Conservation (phyloP, 164 flowering plant genomes). For the Stephania japonica region DNA sequence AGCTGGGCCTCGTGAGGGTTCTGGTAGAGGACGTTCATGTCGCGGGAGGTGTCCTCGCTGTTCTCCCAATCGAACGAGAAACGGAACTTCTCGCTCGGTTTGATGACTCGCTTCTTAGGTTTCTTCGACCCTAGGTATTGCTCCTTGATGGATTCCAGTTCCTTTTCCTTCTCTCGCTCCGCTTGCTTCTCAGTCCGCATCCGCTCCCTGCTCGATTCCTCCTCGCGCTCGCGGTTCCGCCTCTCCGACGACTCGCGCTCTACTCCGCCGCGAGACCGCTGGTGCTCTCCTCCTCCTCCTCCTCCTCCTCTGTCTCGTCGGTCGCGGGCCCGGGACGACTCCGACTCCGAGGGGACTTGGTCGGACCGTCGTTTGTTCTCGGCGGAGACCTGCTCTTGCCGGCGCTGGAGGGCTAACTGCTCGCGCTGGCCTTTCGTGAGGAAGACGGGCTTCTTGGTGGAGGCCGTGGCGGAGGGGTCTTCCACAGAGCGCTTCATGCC, state of each 20-base stretch:
- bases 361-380: conserved; percentile 34
- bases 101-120: conserved; percentile 86
- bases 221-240: conserved; percentile 53
- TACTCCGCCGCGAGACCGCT: conserved; percentile 32
- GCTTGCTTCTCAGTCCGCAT: conserved; percentile 44
- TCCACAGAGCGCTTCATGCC: conserved; percentile 25
- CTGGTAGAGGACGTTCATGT: conserved; percentile 76
- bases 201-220: conserved; percentile 47
- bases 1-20: conserved; percentile 93
- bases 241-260: conserved; percentile 41
- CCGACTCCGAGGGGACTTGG: no score
- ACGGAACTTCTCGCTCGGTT: conserved; percentile 88
- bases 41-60: conserved; percentile 85
- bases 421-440: conserved; percentile 70
- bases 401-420: conserved; percentile 63
- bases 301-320: no score
- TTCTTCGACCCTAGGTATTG: conserved; percentile 89
- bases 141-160: conserved; percentile 77
- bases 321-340: no score
- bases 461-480: conserved; percentile 2
- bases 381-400: conserved; percentile 32
- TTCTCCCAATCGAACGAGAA: conserved; percentile 97
- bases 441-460: conserved; percentile 51
- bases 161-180: conserved; percentile 53
- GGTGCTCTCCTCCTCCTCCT: no score